Conservation (phyloP, 163 green algal genomes). For the Chlamydomonas reinhardtii region DNA sequence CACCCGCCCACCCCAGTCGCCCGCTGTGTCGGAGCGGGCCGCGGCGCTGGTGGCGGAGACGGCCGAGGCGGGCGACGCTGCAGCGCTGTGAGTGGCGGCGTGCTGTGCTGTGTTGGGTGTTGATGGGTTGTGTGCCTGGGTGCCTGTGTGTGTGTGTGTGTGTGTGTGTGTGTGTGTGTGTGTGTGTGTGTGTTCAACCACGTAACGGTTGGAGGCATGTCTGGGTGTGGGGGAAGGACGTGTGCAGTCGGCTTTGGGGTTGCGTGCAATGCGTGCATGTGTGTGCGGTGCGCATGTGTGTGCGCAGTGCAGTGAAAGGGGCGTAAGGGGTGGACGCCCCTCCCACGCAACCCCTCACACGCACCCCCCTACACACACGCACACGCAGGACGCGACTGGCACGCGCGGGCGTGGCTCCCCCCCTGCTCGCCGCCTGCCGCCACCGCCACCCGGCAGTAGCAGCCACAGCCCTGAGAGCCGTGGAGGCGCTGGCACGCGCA, state of each 20-base stretch:
- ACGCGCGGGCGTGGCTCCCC: background rate
- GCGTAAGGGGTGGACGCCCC: no score
- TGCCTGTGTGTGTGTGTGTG: no score
- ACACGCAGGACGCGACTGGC: conserved; percentile 5
- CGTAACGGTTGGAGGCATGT: no score
- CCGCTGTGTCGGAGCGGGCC: conserved; percentile 8
- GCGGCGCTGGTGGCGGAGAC: background rate
- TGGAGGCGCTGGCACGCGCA: background rate
- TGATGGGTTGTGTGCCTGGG: background rate
- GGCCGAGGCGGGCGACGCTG: conserved; percentile 1
- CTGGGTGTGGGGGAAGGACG: no score
- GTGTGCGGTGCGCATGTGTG: no score
- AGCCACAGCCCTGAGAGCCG: background rate
- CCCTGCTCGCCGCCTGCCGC: conserved; percentile 19
- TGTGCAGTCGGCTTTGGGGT: no score
- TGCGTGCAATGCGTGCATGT: no score
- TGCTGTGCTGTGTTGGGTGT: background rate
- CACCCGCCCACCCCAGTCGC: background rate
- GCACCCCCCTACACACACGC: background rate
- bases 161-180: no score
- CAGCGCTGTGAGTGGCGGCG: background rate
- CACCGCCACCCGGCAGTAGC: conserved; percentile 9
- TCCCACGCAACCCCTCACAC: background rate
- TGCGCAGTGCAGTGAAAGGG: no score
- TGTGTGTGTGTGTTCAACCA: no score